Conservation (phyloP, 2,329 filamentous ascomycete genomes). For the Trichothecium sympodiale region DNA sequence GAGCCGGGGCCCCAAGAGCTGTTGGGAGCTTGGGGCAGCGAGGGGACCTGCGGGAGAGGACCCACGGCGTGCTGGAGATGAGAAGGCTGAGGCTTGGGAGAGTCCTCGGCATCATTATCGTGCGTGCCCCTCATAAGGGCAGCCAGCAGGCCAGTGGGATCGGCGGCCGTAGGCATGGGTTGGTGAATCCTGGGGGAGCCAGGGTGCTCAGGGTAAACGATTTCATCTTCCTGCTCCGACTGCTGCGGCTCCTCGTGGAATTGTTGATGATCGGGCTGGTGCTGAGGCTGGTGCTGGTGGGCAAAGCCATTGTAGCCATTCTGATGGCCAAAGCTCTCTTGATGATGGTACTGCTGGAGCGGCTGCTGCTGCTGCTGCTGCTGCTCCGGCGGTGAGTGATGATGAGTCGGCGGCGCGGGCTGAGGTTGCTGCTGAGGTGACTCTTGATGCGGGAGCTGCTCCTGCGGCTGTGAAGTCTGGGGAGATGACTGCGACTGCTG, state of each 20-base stretch:
- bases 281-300: conserved; percentile 8
- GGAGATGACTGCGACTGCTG: conserved; percentile 11
- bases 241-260: conserved; percentile 5
- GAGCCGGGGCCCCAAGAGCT: conserved; percentile 35
- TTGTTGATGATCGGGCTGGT: conserved; percentile 8
- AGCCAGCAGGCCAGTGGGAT: conserved; percentile 46
- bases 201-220: conserved; percentile 4
- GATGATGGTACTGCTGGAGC: conserved; percentile 9
- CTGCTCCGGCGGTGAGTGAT: conserved; percentile 6
- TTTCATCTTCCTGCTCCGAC: conserved; percentile 9
- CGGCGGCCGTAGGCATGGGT: conserved; percentile 43
- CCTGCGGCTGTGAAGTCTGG: conserved; percentile 8
- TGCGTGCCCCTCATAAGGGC: conserved; percentile 48
- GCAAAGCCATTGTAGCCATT: not conserved
- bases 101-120: conserved; percentile 28
- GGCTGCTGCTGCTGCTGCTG: conserved; percentile 6
- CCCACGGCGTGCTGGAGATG: conserved; percentile 10
- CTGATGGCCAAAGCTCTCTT: too few relatives aligned
- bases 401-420: conserved; percentile 9
- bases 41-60: conserved; percentile 10
- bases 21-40: conserved; percentile 7
- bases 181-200: conserved; percentile 37
- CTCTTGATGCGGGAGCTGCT: conserved; percentile 8
- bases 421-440: conserved; percentile 6
- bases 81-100: conserved; percentile 9